Evolutionary conservation across 2,329 filamentous ascomycete species (phyloP).

Genomic region (Diaporthe vexans): DNA sequence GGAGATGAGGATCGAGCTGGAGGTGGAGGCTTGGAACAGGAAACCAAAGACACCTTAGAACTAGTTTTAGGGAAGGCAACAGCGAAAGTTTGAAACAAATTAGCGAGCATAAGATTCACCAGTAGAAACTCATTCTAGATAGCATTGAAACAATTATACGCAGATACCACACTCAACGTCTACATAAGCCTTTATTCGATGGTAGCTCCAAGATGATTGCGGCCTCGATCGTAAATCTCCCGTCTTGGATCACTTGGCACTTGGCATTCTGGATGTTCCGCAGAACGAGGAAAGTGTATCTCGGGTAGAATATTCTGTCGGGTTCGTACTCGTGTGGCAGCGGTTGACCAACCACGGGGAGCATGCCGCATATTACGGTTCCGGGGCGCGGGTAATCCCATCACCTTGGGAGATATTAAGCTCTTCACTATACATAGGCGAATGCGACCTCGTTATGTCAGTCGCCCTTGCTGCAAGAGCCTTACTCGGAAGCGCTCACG

Average conservation of each 20-base stretch:
- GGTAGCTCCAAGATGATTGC: not conserved
- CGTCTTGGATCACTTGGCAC: conserved; percentile 19
- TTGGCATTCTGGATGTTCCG: not conserved
- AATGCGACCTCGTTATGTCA: not conserved
- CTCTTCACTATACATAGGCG: not conserved
- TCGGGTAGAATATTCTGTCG: not conserved
- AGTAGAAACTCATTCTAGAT: not conserved
- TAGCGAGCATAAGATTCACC: not conserved
- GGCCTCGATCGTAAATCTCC: not conserved
- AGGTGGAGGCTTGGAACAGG: conserved; percentile 14
- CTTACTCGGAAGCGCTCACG: conserved; percentile 4
- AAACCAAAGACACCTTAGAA: not conserved
- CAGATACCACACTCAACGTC: not conserved
- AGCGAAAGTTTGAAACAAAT: not conserved
- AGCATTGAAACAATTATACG: not conserved
- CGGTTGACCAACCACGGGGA: not conserved
- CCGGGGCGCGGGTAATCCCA: not conserved
- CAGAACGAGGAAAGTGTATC: not conserved
- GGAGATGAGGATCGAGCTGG: conserved; percentile 20
- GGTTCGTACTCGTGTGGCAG: not conserved
- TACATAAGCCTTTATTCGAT: not conserved
- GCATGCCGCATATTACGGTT: not conserved
- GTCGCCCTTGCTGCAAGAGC: not conserved
- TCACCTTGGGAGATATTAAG: not conserved
- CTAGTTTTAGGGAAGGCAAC: not conserved